Evolutionary conservation across 345 rosid genomes (phyloP), one percentile per base, ranked within the genome.

Genomic region (Pelargonium nanum): DNA sequence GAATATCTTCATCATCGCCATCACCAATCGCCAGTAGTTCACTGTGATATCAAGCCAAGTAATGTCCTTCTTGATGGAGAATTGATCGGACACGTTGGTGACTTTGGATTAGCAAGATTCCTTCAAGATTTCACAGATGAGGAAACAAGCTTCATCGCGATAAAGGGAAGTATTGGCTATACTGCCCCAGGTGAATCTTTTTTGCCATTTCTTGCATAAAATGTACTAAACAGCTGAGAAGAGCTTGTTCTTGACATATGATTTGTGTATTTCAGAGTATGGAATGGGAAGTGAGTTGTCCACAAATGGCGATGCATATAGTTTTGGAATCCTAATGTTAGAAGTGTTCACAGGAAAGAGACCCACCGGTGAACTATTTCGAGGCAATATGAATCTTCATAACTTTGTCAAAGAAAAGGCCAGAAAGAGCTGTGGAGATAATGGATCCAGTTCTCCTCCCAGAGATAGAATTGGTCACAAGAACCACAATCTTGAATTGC

Each of bases 71-170:
- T 70, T 0, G 69, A 70, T 19, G 24, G 21, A 6, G 24, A 59
- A 5, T 63, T 64, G 68, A 64, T 13, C 34, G 65, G 24, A 28
- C 60, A 70, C 55, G 53, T 64, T 6, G 32, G 73, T 4, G 73
- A 64, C 23, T 70, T 70, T 3, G 53, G 73, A 24, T 32, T 59
- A 22, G 68, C 65, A 19, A 59, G 55, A 34, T 50, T 55, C 50
- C 28, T 55, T 34, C 2, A 53, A 2, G 23, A 58, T 1, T 4
- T 21, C 13, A 1, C 6, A 2, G 22, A 1, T 25, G 4, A 15
- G 22, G 60, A 60, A 55, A 1, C 40, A 21, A 64, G 65, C 65
- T 59, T 68, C 3, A 0, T 59, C 5, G 61, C 45, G 19, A 50
- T 64, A 1, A 16, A 19, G 22, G 69, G 69, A 23, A 54, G 68